Evolutionary conservation across 2,329 filamentous ascomycete species (phyloP).

Genomic region (Aureobasidium musti): DNA sequence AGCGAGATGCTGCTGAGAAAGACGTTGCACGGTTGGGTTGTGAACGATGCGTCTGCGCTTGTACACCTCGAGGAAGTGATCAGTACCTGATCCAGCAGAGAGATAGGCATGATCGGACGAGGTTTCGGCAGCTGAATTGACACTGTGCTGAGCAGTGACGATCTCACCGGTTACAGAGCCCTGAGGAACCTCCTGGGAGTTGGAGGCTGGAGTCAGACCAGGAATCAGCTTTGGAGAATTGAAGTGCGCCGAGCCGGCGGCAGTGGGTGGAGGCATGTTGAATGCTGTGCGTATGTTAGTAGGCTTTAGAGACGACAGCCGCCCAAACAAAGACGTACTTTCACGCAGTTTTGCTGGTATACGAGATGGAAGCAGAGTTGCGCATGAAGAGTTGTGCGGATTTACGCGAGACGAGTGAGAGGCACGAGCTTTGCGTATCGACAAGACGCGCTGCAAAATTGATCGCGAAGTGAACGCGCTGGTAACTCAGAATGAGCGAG

Average conservation of each 20-base stretch:
- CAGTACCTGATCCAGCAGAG: not conserved
- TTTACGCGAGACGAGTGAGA: not conserved
- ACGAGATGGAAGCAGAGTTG: not conserved
- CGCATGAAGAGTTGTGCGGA: slow-evolving; percentile 4
- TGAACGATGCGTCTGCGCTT: slow-evolving; percentile 11
- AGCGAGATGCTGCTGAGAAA: not conserved
- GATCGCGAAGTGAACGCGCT: not conserved
- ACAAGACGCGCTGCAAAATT: slow-evolving; percentile 2
- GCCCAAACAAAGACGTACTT: not conserved
- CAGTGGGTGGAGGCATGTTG: not conserved
- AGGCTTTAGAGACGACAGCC: not conserved
- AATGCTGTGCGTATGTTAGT: slow-evolving; percentile 4
- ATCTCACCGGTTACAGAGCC: not conserved
- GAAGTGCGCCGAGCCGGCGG: not conserved
- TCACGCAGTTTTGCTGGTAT: not conserved
- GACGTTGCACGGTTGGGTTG: not conserved
- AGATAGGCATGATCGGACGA: not conserved
- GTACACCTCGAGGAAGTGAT: not conserved
- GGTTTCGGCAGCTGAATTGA: not conserved
- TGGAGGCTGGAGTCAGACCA: not conserved
- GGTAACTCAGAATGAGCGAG: not conserved
- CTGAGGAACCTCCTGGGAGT: not conserved
- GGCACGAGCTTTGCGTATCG: not conserved
- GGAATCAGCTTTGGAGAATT: not conserved
- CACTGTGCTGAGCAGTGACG: not conserved